These are phyloP conservation scores for Debaryomyces castellii DNA, from an alignment of 805 yeast genomes.

Conservation along the genomic window DNA sequence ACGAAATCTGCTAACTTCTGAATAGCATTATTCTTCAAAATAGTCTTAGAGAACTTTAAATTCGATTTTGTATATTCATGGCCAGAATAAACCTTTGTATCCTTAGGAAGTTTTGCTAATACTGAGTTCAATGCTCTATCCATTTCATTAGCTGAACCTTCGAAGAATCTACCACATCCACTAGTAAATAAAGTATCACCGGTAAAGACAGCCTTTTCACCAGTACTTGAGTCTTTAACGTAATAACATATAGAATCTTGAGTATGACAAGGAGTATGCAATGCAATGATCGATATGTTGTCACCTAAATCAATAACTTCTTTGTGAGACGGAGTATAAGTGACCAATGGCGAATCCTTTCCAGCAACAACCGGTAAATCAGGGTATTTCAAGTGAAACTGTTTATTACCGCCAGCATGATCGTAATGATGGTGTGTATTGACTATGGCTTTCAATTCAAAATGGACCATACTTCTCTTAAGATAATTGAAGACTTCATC, in stretches of 20 bases:
- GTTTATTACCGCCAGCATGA: conserved; percentile 84
- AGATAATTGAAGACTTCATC: conserved; percentile 55
- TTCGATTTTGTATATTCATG: conserved; percentile 92
- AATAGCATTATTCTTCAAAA: conserved; percentile 56
- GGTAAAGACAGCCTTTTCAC: conserved; percentile 77
- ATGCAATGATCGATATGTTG: conserved; percentile 64
- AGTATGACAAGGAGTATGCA: conserved; percentile 98
- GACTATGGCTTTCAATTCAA: conserved; percentile 70
- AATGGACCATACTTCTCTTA: conserved; percentile 35
- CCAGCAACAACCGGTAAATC: conserved; percentile 79
- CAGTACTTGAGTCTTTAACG: conserved; percentile 61
- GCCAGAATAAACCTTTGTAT: conserved; percentile 84
- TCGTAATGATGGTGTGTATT: conserved; percentile 97
- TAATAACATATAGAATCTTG: conserved; percentile 92
- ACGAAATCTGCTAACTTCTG: conserved; percentile 52
- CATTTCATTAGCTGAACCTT: conserved; percentile 86
- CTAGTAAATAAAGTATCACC: conserved; percentile 94
- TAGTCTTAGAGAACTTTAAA: conserved; percentile 70
- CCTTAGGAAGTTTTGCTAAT: conserved; percentile 61
- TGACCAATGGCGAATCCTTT: conserved; percentile 70
- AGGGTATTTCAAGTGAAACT: conserved; percentile 39
- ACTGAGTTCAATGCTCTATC: conserved; percentile 58
- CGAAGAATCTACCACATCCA: conserved; percentile 97
- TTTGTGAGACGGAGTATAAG: conserved; percentile 65
- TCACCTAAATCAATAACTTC: conserved; percentile 65